Conservation (phyloP, 306 rosid species). For the Sophora flavescens region DNA sequence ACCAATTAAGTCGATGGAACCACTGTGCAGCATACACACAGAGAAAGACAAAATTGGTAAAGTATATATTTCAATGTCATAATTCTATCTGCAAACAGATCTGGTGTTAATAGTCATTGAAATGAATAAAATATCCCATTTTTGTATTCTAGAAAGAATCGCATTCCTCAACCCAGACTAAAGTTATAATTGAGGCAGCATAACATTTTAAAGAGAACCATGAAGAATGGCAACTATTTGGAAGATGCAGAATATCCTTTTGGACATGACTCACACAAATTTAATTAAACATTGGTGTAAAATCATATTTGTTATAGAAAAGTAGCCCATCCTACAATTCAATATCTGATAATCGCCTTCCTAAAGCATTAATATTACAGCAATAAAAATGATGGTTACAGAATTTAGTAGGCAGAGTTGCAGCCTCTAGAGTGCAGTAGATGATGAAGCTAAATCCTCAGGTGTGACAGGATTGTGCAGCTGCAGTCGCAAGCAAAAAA, state of each 20-base stretch:
- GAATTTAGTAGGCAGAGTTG: neutral
- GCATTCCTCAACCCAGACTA: neutral
- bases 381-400: slow-evolving; percentile 19
- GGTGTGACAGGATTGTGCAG: slow-evolving; percentile 79
- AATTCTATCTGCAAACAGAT: too few species aligned
- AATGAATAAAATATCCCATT: neutral
- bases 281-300: neutral
- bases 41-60: too few species aligned
- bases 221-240: neutral
- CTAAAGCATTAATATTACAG: slow-evolving; percentile 17
- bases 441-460: slow-evolving; percentile 75
- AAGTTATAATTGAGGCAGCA: neutral
- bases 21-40: too few species aligned
- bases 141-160: neutral
- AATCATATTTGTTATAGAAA: too few species aligned
- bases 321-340: neutral
- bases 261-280: neutral
- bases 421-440: slow-evolving; percentile 58
- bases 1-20: too few species aligned
- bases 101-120: too few species aligned
- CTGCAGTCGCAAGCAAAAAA: slow-evolving; percentile 61
- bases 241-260: neutral
- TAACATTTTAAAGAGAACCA: neutral
- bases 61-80: too few species aligned
- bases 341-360: neutral